These are phyloP conservation scores for Saturnispora sanitii DNA, from an alignment of 805 yeast genomes.

Conservation along the genomic window DNA sequence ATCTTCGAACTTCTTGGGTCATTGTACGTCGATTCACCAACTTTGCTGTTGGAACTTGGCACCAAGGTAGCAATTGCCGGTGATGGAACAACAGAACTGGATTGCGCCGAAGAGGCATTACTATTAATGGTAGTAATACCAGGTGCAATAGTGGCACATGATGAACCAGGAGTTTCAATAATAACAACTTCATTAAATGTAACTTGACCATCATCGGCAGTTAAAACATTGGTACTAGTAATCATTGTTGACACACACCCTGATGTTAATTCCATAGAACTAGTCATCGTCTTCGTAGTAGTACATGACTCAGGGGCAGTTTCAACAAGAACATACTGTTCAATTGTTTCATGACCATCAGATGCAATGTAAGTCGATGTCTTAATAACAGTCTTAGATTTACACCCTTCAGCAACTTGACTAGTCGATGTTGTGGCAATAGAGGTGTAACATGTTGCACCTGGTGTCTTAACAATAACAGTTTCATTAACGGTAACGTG, in stretches of 20 bases:
- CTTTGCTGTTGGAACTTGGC: too few species aligned
- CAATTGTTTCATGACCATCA: not conserved
- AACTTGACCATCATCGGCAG: not conserved
- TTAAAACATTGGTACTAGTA: not conserved
- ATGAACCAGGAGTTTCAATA: not conserved
- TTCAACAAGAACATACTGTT: not conserved
- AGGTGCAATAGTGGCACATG: not conserved
- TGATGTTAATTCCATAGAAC: not conserved
- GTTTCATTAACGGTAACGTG: not conserved
- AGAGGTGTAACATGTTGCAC: not conserved
- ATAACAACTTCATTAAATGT: not conserved
- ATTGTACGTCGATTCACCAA: too few species aligned
- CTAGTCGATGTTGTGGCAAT: too few species aligned
- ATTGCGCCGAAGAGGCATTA: too few species aligned
- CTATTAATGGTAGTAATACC: too few species aligned
- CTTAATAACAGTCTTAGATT: not conserved
- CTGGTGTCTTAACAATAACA: not conserved
- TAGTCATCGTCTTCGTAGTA: not conserved
- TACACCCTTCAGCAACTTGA: not conserved
- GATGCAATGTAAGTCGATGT: not conserved
- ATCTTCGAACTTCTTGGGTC: too few species aligned
- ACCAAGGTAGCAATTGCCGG: too few species aligned
- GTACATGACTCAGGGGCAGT: not conserved
- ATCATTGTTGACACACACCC: not conserved
- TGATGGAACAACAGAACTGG: too few species aligned